Evolutionary conservation across 2,329 filamentous ascomycete genomes (phyloP).

Genomic region (Raffaelea ambrosiae): DNA sequence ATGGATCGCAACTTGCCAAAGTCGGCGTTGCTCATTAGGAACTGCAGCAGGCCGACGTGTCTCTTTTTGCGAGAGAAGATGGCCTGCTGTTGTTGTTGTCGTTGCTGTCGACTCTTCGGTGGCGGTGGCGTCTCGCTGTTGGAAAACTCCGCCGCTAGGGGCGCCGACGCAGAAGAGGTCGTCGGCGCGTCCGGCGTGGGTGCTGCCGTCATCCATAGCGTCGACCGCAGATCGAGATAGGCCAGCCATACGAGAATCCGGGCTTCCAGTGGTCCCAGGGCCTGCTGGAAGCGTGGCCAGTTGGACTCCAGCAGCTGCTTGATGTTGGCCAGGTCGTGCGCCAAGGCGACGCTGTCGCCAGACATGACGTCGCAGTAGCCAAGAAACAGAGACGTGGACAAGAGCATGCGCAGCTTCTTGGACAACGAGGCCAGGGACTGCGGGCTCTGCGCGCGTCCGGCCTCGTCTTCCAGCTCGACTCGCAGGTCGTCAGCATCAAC

Average conservation of each 20-base stretch:
- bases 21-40: conserved; percentile 1
- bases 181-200: no score
- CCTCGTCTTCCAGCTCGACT: neutral
- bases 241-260: conserved; percentile 9
- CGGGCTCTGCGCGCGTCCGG: neutral
- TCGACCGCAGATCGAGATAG: conserved; percentile 5
- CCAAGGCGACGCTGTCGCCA: conserved; percentile 4
- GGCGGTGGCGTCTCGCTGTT: no score
- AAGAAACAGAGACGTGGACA: conserved; percentile 5
- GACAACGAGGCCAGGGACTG: no score
- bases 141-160: no score
- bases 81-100: no score
- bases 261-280: conserved; percentile 4
- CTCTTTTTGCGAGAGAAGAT: no score
- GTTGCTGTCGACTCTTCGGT: no score
- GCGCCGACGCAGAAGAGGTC: no score
- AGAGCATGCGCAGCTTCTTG: conserved; percentile 2
- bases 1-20: neutral
- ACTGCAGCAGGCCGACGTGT: conserved; percentile 1
- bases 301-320: conserved; percentile 1
- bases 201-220: conserved; percentile 2
- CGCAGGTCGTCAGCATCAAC: neutral
- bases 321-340: neutral
- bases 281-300: conserved; percentile 4
- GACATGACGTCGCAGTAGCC: conserved; percentile 7